Base-by-base conservation (phyloP, 495 filamentous ascomycete genomes). In the Penicillium soppii region DNA sequence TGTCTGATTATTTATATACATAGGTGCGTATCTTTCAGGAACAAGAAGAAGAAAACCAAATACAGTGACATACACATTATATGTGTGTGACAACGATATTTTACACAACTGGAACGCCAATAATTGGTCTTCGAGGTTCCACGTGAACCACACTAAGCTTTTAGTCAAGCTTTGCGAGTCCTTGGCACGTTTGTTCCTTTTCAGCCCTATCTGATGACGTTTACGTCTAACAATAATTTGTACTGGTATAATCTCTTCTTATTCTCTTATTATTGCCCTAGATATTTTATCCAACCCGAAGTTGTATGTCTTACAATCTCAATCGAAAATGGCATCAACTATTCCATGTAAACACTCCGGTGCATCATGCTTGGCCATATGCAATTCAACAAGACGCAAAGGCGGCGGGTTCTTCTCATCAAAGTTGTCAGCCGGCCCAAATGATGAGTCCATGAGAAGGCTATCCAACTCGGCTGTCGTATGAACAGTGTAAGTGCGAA, bases 351-450 rank as follows among this genome's bases (percentile, higher is more conserved):
- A 13, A 17, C 30, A 17, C 9, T 35, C 30, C 3, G 54, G 54
- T 2, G 43, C 43, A 39, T 57, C 54, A n/a, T 47, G 20, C 15
- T 43, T 52, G 8, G 30, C 36, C 30, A 52, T 57, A n/a, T 57
- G 43, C 22, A 57, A 13, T 19, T 57, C 54, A n/a, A 57, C 48
- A 19, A 57, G 19, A n/a, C 48, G 43, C 38, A 52, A 48, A 1
- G 54, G 48, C 2, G 22, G 12, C 13, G 41, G 21, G 12, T 45
- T 35, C 5, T 26, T n/a, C 10, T 43, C 37, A 32, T 43, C 23
- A 25, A 43, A 52, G n/a, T 33, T 37, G 3, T 16, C 23, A 19
- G 53, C 53, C 1, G 48, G 43, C 1, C 54, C 54, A 38, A 57
- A 52, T 10, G 33, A 22, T n/a, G 44, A 26, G 26, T 52, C 49